Conservation (phyloP, 2,329 filamentous ascomycete species). For the Geosmithia putterillii region DNA sequence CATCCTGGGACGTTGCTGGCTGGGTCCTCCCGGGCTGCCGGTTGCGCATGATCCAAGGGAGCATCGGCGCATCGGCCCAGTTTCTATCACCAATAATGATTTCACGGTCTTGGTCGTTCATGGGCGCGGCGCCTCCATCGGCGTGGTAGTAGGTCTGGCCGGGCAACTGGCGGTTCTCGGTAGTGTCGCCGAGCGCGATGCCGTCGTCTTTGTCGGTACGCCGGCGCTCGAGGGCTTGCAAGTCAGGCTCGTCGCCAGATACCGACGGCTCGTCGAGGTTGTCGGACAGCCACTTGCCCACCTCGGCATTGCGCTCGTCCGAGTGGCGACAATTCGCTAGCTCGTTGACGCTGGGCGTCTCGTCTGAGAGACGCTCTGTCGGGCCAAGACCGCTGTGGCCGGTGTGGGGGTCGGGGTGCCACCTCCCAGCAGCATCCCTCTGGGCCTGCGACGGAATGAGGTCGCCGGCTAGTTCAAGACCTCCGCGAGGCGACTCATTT, state of each 20-base stretch:
- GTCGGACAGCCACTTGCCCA: conserved; percentile 36
- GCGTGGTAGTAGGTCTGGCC: conserved; percentile 37
- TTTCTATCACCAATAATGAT: conserved; percentile 34
- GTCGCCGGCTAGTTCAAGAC: conserved; percentile 25
- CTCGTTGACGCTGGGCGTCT: conserved; percentile 38
- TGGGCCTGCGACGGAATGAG: conserved; percentile 14
- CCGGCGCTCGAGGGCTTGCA: conserved; percentile 9
- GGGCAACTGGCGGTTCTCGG: conserved; percentile 34
- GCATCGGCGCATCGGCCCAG: conserved; percentile 36
- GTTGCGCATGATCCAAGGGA: conserved; percentile 28
- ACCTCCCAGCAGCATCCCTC: conserved; percentile 26
- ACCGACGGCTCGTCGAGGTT: conserved; percentile 15
- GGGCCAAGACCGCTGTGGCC: conserved; percentile 36
- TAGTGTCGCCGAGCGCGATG: conserved; percentile 31
- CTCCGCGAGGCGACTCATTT: conserved; percentile 14
- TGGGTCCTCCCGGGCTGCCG: conserved; percentile 22
- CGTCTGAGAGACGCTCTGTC: conserved; percentile 24
- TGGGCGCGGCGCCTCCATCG: conserved; percentile 21
- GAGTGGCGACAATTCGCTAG: conserved; percentile 25
- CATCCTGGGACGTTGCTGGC: conserved; percentile 37
- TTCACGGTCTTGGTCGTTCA: conserved; percentile 33
- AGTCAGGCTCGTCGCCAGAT: conserved; percentile 11
- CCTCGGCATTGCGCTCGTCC: conserved; percentile 33
- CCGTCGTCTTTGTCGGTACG: conserved; percentile 22
- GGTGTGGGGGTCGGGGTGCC: conserved; percentile 23